Evolutionary conservation across 257 asterid species (phyloP).

Genomic region (Striga asiatica): DNA sequence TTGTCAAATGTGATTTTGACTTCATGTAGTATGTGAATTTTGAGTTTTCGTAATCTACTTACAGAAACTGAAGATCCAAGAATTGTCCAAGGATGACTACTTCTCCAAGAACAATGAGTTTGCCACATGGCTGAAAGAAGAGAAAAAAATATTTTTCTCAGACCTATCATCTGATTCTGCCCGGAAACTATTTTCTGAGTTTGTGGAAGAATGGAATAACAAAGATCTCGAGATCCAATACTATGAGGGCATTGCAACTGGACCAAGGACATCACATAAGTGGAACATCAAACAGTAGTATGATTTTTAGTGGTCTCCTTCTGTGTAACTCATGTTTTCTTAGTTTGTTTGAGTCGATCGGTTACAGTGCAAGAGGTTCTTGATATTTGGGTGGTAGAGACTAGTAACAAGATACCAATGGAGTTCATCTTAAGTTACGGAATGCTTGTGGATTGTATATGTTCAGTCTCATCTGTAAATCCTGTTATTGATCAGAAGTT

Average conservation of each 20-base stretch:
- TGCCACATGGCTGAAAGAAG: slow-evolving; percentile 80
- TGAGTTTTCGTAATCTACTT: neutral
- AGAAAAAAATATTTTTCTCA: slow-evolving; percentile 47
- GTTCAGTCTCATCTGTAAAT: no score
- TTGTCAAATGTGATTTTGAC: neutral
- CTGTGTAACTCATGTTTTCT: neutral
- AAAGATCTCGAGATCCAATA: slow-evolving; percentile 47
- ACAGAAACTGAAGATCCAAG: slow-evolving; percentile 54
- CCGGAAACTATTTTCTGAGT: slow-evolving; percentile 43
- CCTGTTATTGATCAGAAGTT: no score
- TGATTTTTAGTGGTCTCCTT: slow-evolving; percentile 1
- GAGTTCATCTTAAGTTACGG: no score
- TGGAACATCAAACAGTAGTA: slow-evolving; percentile 65
- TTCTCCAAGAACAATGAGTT: slow-evolving; percentile 88
- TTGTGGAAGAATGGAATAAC: slow-evolving; percentile 72
- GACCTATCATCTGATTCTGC: slow-evolving; percentile 80
- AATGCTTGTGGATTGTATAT: no score
- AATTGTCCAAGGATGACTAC: slow-evolving; percentile 65
- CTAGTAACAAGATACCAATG: no score
- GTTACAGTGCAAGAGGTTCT: no score
- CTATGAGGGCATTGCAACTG: slow-evolving; percentile 74
- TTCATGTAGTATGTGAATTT: no score
- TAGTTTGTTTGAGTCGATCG: no score
- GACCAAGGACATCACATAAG: slow-evolving; percentile 71
- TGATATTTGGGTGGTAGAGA: no score